Base-by-base conservation (phyloP, 2,329 filamentous ascomycete species). In the Cordyceps tenuipes region DNA sequence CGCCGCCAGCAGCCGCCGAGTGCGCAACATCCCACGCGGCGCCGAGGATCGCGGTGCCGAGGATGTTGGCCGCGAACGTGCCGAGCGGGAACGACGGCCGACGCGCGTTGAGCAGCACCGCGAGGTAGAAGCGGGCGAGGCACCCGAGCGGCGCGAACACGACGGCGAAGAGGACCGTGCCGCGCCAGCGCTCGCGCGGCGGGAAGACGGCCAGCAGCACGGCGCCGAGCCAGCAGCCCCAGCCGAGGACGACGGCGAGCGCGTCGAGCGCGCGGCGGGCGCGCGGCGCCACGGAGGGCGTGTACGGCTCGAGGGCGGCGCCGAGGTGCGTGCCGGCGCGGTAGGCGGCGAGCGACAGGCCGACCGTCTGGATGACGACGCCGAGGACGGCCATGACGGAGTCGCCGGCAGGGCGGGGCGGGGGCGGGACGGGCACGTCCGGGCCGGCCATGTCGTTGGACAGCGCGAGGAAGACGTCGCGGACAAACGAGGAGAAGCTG, bases 61-160 rank as follows among this genome's bases (percentile, higher is more conserved):
- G 70, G 5, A 95, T 77, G 68, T 97, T 97, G 31, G 88, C 90
- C 0, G 77, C 74, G 67, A 97, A 96, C 0, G 93, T 97, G 2
- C 93, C 93, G 0, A 97, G 72, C 0, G 93, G 93, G 65, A 97
- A 97, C 0, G 80, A 75, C 0, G 84, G 72, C 0, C 84, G 65
- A 21, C 83, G 77, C 0, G 81, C 76, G 67, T 97, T 97, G n/a
- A 96, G 80, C 26, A 77, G 72, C 7, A 89, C 69, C 0, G 88
- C 88, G 1, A 82, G 72, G 69, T 91, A 92, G 75, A 89, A 96
- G 3, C 93, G 83, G 0, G 81, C 69, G 0, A 96, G 73, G 65
- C 88, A 92, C 0, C 93, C 93, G 0, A 90, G 65, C 0, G 93
- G 93, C 1, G 91, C 89, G 67, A 97, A 94, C 2, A 91, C 85